Evolutionary conservation across 768 basidiomycete genomes (phyloP).

Genomic region (Pluteus cervinus): DNA sequence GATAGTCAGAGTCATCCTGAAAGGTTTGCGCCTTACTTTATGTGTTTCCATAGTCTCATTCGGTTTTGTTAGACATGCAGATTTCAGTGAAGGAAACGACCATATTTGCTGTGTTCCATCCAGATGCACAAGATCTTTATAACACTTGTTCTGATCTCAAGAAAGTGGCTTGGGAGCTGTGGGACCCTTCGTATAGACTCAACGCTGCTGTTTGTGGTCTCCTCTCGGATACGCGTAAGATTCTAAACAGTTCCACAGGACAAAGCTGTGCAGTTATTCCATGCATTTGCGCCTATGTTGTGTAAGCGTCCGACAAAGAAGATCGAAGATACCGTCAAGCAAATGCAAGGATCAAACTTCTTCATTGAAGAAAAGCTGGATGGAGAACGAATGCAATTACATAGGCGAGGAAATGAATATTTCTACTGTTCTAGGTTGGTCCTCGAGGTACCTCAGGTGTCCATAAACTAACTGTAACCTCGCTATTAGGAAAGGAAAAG

Average conservation of each 20-base stretch:
- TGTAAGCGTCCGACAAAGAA: slow-evolving; percentile 82
- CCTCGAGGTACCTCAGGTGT: slow-evolving; percentile 1
- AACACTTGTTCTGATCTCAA: slow-evolving; percentile 97
- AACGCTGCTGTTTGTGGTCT: slow-evolving; percentile 44
- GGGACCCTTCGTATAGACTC: slow-evolving; percentile 65
- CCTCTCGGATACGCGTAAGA: background rate
- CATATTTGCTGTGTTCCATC: slow-evolving; percentile 86
- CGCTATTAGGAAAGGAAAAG: slow-evolving; percentile 71
- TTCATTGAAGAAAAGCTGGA: slow-evolving; percentile 97
- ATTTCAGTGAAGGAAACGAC: slow-evolving; percentile 95
- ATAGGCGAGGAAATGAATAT: slow-evolving; percentile 87
- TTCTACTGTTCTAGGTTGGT: slow-evolving; percentile 85
- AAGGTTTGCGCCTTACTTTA: no score
- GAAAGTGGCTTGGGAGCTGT: slow-evolving; percentile 85
- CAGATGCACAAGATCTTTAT: slow-evolving; percentile 89
- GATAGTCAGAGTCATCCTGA: slow-evolving; percentile 94
- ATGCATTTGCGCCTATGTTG: slow-evolving; percentile 91
- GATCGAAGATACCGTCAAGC: slow-evolving; percentile 77
- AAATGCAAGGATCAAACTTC: slow-evolving; percentile 77
- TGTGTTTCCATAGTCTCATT: slow-evolving; percentile 1
- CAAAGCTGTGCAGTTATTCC: slow-evolving; percentile 76
- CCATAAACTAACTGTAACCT: slow-evolving; percentile 1
- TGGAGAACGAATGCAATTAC: slow-evolving; percentile 93
- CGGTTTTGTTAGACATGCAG: slow-evolving; percentile 66
- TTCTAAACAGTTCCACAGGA: slow-evolving; percentile 41